Evolutionary conservation across 2,329 filamentous ascomycete species (phyloP).

Genomic region (Sordariomycetes sp.): DNA sequence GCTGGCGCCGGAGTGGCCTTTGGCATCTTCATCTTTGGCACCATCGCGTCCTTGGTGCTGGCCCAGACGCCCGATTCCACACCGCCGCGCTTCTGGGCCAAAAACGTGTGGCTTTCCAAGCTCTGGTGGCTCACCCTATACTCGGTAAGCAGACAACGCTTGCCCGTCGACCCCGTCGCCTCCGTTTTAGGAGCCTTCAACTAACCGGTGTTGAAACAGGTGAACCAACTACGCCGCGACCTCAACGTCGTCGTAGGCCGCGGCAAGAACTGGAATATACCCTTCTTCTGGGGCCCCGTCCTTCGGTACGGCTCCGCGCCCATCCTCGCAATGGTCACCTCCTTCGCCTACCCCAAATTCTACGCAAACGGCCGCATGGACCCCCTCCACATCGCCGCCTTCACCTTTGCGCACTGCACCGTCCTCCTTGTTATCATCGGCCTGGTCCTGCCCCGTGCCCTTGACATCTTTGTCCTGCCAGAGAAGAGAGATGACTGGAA

Average conservation of each 20-base stretch:
- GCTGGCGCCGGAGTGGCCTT: conserved; percentile 33
- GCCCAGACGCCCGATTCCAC: conserved; percentile 21
- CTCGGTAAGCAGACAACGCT: conserved; percentile 24
- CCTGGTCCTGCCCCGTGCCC: conserved; percentile 8
- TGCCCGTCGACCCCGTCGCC: fast-evolving
- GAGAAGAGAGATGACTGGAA: conserved; percentile 1
- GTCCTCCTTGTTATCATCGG: conserved; percentile 6
- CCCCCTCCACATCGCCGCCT: conserved; percentile 9
- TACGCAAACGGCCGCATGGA: conserved; percentile 7
- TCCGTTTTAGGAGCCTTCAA: not conserved
- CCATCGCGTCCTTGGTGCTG: conserved; percentile 18
- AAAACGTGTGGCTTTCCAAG: conserved; percentile 19
- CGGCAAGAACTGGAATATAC: conserved; percentile 23
- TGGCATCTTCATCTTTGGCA: conserved; percentile 28
- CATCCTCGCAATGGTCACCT: conserved; percentile 10
- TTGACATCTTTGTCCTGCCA: conserved; percentile 9
- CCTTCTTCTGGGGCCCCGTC: conserved; percentile 8
- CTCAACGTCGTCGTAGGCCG: conserved; percentile 32
- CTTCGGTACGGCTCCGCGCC: conserved; percentile 11
- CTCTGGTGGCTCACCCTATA: conserved; percentile 39
- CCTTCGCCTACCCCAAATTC: conserved; percentile 10
- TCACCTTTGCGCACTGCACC: conserved; percentile 8
- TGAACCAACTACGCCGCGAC: conserved; percentile 36
- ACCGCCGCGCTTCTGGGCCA: conserved; percentile 27
- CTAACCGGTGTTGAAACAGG: conserved; percentile 16